Percentiles rank a stretch among this genome's conserved stretches.
Conservation (phyloP, 805 yeast species). For the Candida silvicultrix region DNA sequence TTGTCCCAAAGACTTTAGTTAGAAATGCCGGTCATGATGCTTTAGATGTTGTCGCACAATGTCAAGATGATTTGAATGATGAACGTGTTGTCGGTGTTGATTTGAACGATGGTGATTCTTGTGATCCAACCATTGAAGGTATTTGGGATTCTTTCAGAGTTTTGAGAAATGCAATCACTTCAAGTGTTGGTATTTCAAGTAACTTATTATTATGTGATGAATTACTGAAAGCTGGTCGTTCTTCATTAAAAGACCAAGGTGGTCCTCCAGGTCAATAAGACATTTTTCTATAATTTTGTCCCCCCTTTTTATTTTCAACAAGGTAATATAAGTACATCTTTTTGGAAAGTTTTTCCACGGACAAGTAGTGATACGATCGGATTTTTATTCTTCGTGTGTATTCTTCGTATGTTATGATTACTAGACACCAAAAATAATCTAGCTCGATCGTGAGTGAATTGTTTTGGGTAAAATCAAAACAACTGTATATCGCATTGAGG, state of each 20-base stretch:
- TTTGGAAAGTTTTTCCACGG: too few species aligned
- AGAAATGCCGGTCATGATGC: conserved; percentile 92
- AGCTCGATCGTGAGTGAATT: too few species aligned
- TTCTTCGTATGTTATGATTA: too few species aligned
- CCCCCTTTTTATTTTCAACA: neutral
- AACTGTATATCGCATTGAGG: too few species aligned
- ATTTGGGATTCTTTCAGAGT: conserved; percentile 96
- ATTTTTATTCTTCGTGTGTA: too few species aligned
- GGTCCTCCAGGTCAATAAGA: conserved; percentile 15
- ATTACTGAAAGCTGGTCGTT: conserved; percentile 91
- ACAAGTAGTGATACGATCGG: too few species aligned
- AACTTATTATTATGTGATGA: conserved; percentile 93
- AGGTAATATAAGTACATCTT: neutral
- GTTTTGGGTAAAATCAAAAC: too few species aligned
- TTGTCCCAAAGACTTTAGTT: conserved; percentile 88
- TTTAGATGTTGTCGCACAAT: conserved; percentile 78
- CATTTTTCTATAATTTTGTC: neutral
- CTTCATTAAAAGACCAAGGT: conserved; percentile 63
- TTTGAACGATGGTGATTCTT: conserved; percentile 85
- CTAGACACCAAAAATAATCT: too few species aligned
- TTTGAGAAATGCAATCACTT: conserved; percentile 82
- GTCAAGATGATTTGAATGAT: conserved; percentile 83
- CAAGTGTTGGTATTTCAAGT: conserved; percentile 92
- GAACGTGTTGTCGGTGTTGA: conserved; percentile 88
- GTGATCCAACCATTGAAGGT: conserved; percentile 92